These are phyloP conservation scores for Blastobotrys buckinghamii DNA, from an alignment of 1,139 yeast genomes.

Conservation along the genomic window DNA sequence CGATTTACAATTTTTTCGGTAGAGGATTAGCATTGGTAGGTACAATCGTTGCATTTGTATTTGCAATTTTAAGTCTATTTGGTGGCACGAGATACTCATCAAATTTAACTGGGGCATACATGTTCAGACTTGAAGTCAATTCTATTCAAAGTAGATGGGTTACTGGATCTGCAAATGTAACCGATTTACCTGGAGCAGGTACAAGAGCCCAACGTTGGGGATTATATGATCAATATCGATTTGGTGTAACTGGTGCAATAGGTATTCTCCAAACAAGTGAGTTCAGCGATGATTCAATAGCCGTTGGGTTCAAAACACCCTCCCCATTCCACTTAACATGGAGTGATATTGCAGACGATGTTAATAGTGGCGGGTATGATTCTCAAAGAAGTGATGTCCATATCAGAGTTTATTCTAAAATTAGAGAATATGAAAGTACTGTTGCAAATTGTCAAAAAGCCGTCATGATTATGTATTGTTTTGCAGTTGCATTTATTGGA, in stretches of 20 bases:
- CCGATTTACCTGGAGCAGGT: neutral
- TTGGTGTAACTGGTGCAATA: neutral
- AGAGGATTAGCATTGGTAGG: neutral
- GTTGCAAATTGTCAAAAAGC: neutral
- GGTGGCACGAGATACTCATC: neutral
- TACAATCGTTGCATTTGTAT: neutral
- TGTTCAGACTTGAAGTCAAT: neutral
- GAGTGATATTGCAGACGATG: neutral
- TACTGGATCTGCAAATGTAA: neutral
- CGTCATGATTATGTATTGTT: neutral
- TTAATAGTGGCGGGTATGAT: too few species aligned
- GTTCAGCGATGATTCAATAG: neutral
- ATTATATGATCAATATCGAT: neutral
- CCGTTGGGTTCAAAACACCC: neutral
- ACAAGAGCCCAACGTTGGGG: neutral
- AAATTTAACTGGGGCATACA: neutral
- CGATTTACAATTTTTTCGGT: too few species aligned
- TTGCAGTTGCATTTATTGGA: neutral
- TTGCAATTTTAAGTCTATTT: neutral
- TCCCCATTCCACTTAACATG: neutral
- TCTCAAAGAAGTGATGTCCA: neutral
- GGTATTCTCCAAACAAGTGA: neutral
- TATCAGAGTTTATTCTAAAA: neutral
- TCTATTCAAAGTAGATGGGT: neutral
- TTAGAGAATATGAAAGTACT: neutral